Percentiles rank a stretch among this genome's conserved stretches.
phyloP scores from a whole-genome alignment of 345 rosid genomes.

The Eutrema japonicum region DNA sequence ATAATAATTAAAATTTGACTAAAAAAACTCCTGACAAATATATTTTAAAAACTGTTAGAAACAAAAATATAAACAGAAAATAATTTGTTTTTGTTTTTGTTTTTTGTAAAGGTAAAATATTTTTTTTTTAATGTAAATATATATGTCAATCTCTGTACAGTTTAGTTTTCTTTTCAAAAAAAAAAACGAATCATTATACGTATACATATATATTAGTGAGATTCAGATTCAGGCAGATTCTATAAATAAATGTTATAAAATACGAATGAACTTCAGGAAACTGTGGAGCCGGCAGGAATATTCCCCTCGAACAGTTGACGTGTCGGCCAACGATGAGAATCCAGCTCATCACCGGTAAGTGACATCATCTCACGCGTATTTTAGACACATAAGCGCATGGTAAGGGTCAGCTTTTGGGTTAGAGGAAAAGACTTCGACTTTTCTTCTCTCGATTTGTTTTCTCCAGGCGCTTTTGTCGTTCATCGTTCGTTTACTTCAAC shows the following conservation, averaged over 20 bases:
- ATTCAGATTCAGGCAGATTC: constrained; percentile 35
- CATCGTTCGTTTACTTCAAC: constrained; percentile 35
- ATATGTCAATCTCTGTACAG: not conserved
- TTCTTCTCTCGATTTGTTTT: constrained; percentile 26
- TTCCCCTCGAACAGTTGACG: constrained; percentile 29
- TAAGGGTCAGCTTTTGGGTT: constrained; percentile 24
- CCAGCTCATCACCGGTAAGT: constrained; percentile 20
- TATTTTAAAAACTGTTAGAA: not conserved
- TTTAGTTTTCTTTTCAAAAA: not conserved
- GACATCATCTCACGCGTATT: constrained; percentile 17
- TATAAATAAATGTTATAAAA: not conserved
- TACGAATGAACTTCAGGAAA: not conserved
- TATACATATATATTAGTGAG: not conserved
- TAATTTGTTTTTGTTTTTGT: too few relatives aligned
- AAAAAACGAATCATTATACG: not conserved
- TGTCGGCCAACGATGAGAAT: constrained; percentile 26
- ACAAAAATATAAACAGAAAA: not conserved
- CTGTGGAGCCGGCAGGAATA: constrained; percentile 26
- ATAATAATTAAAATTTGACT: not conserved
- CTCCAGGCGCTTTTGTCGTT: constrained; percentile 28
- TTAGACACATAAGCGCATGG: constrained; percentile 16
- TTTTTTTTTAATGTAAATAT: not conserved
- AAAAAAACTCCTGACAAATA: not conserved
- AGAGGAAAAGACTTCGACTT: constrained; percentile 18
- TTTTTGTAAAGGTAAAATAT: too few relatives aligned